Base-by-base conservation (phyloP, 768 basidiomycete genomes). In the Auriscalpium microsporum region DNA sequence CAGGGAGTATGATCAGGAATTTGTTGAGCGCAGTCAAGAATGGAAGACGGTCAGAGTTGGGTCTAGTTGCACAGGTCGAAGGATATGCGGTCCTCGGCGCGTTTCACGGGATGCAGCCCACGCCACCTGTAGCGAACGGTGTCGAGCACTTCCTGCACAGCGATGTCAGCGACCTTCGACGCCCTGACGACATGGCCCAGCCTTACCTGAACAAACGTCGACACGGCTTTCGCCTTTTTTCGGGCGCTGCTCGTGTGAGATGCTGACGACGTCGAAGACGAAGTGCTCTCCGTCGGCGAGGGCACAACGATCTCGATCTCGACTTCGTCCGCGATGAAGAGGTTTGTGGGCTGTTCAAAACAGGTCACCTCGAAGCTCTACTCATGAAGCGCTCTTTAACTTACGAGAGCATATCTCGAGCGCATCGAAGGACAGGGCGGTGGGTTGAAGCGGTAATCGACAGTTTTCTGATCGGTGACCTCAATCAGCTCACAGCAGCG, bases 361-460 rank as follows among this genome's bases (percentile, higher is more conserved):
- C 17, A 19, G 45, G n/a, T 37, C 45, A 38, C 23, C 35, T 16
- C 9, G 21, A n/a, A 54, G 48, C 19, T 21, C 19, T n/a, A n/a
- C 13, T 9, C 23, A 28, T 17, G 36, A 16, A 28, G 28, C 16
- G 44, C 40, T 14, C 14, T 35, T 3, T 7, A 34, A 50, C 58
- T 10, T 60, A 59, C 61, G 47, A 62, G 23, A 33, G 61, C 58
- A 33, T 54, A 60, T 53, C 61, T 62, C 16, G 61, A 62, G 21
- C 61, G 61, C 42, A 53, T 46, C 2, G 55, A 55, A 10, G 54
- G 46, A 36, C 50, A 48, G 35, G 58, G 58, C 13, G 58, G 53
- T 33, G 36, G 46, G 9, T 46, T 37, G 52, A 50, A 54, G 16
- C 56, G 58, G 47, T 54, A 57, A 53, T 62, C 61, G 49, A 59